Percentiles rank a stretch among this genome's conserved stretches.
These are phyloP conservation scores for Parafenestella ontariensis DNA, from an alignment of 2,329 filamentous ascomycete genomes.

Conservation along the genomic window DNA sequence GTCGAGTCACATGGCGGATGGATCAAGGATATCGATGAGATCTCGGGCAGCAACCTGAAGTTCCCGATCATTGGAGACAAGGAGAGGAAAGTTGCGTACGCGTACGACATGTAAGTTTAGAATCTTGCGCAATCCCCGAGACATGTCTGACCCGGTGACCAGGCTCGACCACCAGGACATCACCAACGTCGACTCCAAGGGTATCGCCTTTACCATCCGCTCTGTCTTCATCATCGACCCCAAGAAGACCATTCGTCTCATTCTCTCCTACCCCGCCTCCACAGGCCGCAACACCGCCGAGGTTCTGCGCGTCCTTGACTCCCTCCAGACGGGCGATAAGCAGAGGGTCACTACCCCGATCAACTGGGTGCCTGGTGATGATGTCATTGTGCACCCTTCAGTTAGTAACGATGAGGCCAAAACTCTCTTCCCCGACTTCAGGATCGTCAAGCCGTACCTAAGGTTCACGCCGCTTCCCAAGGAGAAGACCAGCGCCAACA, in stretches of 20 bases:
- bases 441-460: constrained; percentile 69
- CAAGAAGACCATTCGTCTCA: constrained; percentile 68
- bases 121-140: constrained; percentile 4
- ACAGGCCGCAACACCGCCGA: constrained; percentile 64
- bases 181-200: constrained; percentile 65
- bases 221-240: constrained; percentile 71
- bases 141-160: constrained; percentile 18
- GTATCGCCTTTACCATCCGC: constrained; percentile 68
- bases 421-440: constrained; percentile 66
- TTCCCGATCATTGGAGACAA: constrained; percentile 64
- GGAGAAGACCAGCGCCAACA: constrained; percentile 61
- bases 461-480: constrained; percentile 66
- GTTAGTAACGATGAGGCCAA: constrained; percentile 66
- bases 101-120: constrained; percentile 56
- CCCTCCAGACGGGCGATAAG: constrained; percentile 65
- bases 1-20: constrained; percentile 59
- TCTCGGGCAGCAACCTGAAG: constrained; percentile 55
- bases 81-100: constrained; percentile 59
- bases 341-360: constrained; percentile 67
- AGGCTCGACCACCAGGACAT: constrained; percentile 62
- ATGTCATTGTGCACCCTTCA: constrained; percentile 67
- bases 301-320: constrained; percentile 60
- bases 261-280: constrained; percentile 68
- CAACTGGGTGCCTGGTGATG: constrained; percentile 66
- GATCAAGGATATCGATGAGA: constrained; percentile 62